phyloP scores from a whole-genome alignment of 192 early-diverging fungal species.

The Linnemannia schmuckeri region DNA sequence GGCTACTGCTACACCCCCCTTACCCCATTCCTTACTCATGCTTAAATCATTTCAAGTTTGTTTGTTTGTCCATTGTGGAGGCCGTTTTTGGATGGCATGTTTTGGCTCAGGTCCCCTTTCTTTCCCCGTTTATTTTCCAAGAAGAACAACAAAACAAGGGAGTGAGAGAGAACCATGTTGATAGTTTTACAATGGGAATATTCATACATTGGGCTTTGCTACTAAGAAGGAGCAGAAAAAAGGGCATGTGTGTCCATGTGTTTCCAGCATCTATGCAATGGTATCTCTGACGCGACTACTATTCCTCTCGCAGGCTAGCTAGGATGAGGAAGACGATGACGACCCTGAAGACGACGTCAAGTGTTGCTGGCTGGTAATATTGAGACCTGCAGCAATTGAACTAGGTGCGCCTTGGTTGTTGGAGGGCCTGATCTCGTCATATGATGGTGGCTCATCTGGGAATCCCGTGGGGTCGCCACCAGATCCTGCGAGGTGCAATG shows the following conservation, averaged over 20 bases:
- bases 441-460: conserved; percentile 51
- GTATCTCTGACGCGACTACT: neutral
- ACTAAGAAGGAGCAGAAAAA: neutral
- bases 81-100: neutral
- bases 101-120: neutral
- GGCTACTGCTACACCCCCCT: neutral
- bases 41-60: neutral
- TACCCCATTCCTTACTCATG: neutral
- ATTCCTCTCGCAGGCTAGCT: neutral
- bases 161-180: neutral
- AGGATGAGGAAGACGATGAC: neutral
- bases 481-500: neutral
- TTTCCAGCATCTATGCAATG: neutral
- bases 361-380: neutral
- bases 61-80: neutral
- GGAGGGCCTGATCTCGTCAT: conserved; percentile 36
- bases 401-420: conserved; percentile 19
- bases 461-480: neutral
- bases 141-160: neutral
- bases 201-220: neutral
- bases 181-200: conserved; percentile 7
- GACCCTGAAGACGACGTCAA: neutral
- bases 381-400: conserved; percentile 29
- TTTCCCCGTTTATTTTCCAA: neutral
- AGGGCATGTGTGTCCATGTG: neutral